These are phyloP conservation scores for Orbilia quercus DNA, from an alignment of 2,329 filamentous ascomycete genomes.

Conservation along the genomic window DNA sequence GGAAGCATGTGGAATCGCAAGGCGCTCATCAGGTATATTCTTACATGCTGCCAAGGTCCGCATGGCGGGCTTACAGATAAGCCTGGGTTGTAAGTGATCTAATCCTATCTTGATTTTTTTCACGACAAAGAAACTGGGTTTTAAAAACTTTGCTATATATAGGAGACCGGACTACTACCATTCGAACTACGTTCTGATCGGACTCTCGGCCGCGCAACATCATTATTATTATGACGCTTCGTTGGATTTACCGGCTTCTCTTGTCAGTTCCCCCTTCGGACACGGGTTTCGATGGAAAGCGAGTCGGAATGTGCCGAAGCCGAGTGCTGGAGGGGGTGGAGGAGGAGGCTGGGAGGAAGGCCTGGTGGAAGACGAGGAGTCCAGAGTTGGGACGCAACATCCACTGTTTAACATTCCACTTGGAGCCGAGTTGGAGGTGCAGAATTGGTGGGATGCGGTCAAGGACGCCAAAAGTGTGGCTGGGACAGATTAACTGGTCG, in stretches of 20 bases:
- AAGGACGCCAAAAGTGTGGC: constrained; percentile 33
- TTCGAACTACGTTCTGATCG: constrained; percentile 59
- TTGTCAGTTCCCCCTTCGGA: constrained; percentile 29
- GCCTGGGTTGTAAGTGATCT: constrained; percentile 79
- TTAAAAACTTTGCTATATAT: background rate
- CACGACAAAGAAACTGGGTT: background rate
- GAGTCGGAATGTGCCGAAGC: constrained; percentile 49
- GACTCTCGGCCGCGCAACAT: constrained; percentile 58
- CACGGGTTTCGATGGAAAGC: constrained; percentile 43
- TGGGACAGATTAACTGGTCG: background rate
- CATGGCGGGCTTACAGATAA: constrained; percentile 91
- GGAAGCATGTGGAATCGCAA: constrained; percentile 79
- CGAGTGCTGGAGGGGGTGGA: constrained; percentile 16
- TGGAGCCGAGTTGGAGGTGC: constrained; percentile 45
- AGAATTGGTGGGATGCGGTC: constrained; percentile 54
- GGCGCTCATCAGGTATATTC: constrained; percentile 86
- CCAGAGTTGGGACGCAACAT: constrained; percentile 57
- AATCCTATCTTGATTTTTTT: background rate
- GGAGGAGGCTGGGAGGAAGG: constrained; percentile 51
- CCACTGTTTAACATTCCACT: constrained; percentile 59
- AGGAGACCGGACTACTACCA: constrained; percentile 60
- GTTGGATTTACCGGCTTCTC: background rate
- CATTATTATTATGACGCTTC: constrained; percentile 56
- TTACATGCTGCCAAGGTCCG: constrained; percentile 85
- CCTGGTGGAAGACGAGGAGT: constrained; percentile 34